Evolutionary conservation across 805 yeast genomes (phyloP), one percentile per base, ranked within the genome.

Genomic region (Zygotorulaspora sp.): DNA sequence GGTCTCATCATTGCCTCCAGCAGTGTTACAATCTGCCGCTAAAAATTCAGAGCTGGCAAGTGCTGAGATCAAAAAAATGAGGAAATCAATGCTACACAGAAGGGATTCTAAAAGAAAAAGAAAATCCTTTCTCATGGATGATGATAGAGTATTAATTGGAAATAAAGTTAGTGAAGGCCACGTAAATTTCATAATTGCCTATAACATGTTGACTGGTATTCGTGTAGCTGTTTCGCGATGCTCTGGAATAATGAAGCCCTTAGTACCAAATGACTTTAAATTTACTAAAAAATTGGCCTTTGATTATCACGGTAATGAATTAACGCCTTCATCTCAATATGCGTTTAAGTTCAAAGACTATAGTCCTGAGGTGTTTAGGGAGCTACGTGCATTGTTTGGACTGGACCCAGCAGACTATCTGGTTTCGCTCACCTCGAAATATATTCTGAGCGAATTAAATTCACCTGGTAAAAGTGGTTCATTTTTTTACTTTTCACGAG

Each of bases 401-500:
- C 71, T 92, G 19, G 97, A 92, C 55, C 96, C 96, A 2, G 97
- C 96, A 0, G 98, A 94, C 61, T 92, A 94, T 61, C 70, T 92
- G 38, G 80, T 90, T 50, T 86, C 96, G 0, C 71, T 92, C 48
- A 90, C 97, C 0, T 90, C 96, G 14, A 88, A 88, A 60, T 90
- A 90, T 56, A 84, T 92, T 45, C 72, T 92, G 25, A 83, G 92
- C 18, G 97, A 90, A 63, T 68, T 88, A 47, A 95, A 90, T 14
- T 88, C 97, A 1, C 97, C 97, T 0, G 98, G 98, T 3, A 92
- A 92, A 61, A 83, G 95, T 54, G 98, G 98, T 0, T 87, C 96
- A 0, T 90, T 90, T 56, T 92, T 92, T 58, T 92, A 92, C 66
- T 94, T 84, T 61, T 87, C 97, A 5, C 70, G 96, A 44, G 98